Evolutionary conservation across 2,329 filamentous ascomycete species (phyloP).

Genomic region (Fusarium heterosporum): DNA sequence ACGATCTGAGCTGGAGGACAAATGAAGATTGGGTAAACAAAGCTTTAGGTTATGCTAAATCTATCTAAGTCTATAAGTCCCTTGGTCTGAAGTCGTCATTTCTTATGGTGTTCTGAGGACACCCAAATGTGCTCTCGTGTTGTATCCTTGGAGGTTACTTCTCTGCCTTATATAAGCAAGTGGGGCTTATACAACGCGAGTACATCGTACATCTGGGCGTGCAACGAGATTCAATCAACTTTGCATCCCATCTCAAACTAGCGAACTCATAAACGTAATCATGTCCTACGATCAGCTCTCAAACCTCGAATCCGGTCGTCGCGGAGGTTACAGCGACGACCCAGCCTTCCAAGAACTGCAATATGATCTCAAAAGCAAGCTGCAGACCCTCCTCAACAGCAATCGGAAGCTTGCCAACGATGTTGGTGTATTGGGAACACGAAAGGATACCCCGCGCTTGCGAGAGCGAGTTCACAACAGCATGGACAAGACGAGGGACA

Average conservation of each 20-base stretch:
- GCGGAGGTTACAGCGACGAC: slow-evolving; percentile 88
- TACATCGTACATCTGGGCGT: too few relatives aligned
- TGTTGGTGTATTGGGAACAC: slow-evolving; percentile 86
- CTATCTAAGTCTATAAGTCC: too few relatives aligned
- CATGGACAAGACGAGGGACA: slow-evolving; percentile 84
- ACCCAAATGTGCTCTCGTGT: too few relatives aligned
- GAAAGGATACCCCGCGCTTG: slow-evolving; percentile 89
- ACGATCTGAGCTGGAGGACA: too few relatives aligned
- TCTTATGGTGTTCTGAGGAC: too few relatives aligned
- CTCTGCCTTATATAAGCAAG: too few relatives aligned
- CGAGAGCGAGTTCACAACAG: slow-evolving; percentile 90
- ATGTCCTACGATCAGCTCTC: slow-evolving; percentile 96
- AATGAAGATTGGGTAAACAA: too few relatives aligned
- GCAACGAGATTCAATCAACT: neutral
- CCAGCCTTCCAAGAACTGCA: slow-evolving; percentile 90
- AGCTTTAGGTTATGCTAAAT: too few relatives aligned
- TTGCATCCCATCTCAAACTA: slow-evolving; percentile 6
- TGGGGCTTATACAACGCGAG: too few relatives aligned
- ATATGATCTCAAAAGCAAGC: slow-evolving; percentile 83
- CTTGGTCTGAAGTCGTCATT: too few relatives aligned
- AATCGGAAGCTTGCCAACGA: slow-evolving; percentile 87
- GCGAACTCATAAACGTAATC: slow-evolving; percentile 2
- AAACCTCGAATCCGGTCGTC: slow-evolving; percentile 81
- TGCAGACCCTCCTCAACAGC: slow-evolving; percentile 90
- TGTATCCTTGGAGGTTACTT: too few relatives aligned